Evolutionary conservation across 2,329 filamentous ascomycete species (phyloP).

Genomic region (Xylariaceae sp.): DNA sequence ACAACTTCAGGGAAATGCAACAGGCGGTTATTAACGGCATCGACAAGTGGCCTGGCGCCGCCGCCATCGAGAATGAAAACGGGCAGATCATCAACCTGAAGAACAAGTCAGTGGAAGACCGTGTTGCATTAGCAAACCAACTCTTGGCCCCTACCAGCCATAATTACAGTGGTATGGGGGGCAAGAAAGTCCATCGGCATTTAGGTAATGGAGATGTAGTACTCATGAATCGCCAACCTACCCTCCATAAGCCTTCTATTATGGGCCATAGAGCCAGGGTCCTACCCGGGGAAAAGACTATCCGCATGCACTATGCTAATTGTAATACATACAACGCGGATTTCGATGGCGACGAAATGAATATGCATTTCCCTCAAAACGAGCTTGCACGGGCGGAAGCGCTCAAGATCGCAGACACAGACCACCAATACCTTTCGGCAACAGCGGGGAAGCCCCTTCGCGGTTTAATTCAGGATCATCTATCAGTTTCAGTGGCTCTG

Average conservation of each 20-base stretch:
- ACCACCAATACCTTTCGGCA: conserved; percentile 94
- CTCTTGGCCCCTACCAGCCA: conserved; percentile 83
- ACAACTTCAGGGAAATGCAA: conserved; percentile 95
- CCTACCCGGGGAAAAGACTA: conserved; percentile 91
- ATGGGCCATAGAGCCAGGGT: conserved; percentile 97
- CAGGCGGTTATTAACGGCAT: conserved; percentile 95
- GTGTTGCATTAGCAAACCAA: conserved; percentile 88
- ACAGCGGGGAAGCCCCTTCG: conserved; percentile 92
- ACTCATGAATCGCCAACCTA: conserved; percentile 98
- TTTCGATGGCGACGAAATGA: conserved; percentile 99
- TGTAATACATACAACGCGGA: conserved; percentile 99
- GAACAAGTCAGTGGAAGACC: conserved; percentile 86
- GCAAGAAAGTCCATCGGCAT: conserved; percentile 97
- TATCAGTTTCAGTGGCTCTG: conserved; percentile 90
- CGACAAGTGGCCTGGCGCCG: conserved; percentile 91
- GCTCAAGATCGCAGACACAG: conserved; percentile 90
- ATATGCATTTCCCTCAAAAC: conserved; percentile 99
- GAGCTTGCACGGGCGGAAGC: conserved; percentile 93
- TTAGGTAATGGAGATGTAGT: conserved; percentile 96
- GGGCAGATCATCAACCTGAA: conserved; percentile 88
- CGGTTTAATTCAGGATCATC: conserved; percentile 97
- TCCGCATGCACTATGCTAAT: conserved; percentile 99
- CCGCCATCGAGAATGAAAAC: conserved; percentile 94
- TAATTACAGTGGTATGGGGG: conserved; percentile 74
- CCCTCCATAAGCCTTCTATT: conserved; percentile 97